A percentile compares a stretch with the other conserved stretches of the same genome.
Evolutionary conservation across 129 eudicot genomes (phyloP).

Genomic region (Flaveria sonorensis): DNA sequence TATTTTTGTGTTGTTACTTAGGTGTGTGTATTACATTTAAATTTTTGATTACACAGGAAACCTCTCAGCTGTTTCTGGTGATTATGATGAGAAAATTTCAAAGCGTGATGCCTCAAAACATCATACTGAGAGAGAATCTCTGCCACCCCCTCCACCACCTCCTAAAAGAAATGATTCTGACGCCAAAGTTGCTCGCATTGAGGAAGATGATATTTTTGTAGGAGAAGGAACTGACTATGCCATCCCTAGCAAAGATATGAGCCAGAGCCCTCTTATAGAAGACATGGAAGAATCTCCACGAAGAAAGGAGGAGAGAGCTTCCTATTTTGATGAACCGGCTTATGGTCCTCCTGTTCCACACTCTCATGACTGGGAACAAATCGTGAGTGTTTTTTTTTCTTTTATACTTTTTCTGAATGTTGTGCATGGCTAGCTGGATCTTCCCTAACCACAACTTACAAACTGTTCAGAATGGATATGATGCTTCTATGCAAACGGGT

Average conservation of each 20-base stretch:
- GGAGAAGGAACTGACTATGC: constrained; percentile 89
- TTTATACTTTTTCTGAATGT: neutral
- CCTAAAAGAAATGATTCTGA: constrained; percentile 51
- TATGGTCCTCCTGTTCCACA: constrained; percentile 96
- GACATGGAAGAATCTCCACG: constrained; percentile 99
- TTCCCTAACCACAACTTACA: neutral
- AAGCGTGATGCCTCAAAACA: constrained; percentile 52
- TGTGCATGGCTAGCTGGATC: neutral
- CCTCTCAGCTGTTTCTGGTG: constrained; percentile 42
- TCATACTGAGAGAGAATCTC: constrained; percentile 51
- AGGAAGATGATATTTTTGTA: constrained; percentile 93
- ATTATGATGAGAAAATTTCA: constrained; percentile 52
- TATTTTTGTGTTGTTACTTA: neutral
- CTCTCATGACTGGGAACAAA: constrained; percentile 75
- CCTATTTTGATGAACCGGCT: constrained; percentile 69
- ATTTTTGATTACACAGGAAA: constrained; percentile 54
- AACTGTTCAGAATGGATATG: constrained; percentile 71
- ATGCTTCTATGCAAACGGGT: constrained; percentile 62
- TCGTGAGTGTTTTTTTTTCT: constrained; percentile 38
- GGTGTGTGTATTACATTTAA: no score
- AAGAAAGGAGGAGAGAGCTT: constrained; percentile 59
- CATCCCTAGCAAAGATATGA: constrained; percentile 82
- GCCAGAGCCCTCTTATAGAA: constrained; percentile 91
- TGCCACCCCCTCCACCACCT: constrained; percentile 92
- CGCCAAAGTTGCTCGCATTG: constrained; percentile 61